A percentile compares a stretch with the other conserved stretches of the same genome.
These are phyloP conservation scores for Aspergillus caelatus DNA, from an alignment of 2,329 filamentous ascomycete genomes.

Conservation along the genomic window DNA sequence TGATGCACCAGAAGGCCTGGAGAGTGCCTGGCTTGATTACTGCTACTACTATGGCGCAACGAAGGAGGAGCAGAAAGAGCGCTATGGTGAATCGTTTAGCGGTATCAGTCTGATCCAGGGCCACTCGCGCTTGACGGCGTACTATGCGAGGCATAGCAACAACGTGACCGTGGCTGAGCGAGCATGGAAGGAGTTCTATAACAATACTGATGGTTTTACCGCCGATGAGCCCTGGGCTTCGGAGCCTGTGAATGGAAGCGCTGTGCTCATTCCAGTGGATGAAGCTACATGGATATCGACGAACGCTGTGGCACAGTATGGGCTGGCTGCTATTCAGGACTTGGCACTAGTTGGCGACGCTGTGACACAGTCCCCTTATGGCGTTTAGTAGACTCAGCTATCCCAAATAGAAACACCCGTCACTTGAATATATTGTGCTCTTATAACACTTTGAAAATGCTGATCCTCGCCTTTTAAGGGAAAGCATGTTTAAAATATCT, in stretches of 20 bases:
- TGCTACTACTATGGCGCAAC: constrained; percentile 60
- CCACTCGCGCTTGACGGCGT: constrained; percentile 62
- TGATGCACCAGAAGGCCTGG: constrained; percentile 53
- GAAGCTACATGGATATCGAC: constrained; percentile 62
- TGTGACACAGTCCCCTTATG: neutral
- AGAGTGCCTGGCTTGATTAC: constrained; percentile 62
- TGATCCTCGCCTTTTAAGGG: too few species aligned
- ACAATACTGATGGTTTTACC: constrained; percentile 21
- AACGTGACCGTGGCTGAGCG: constrained; percentile 54
- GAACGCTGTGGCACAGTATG: constrained; percentile 61
- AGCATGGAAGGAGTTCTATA: constrained; percentile 58
- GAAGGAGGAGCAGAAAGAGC: constrained; percentile 52
- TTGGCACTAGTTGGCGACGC: constrained; percentile 32
- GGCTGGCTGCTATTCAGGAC: constrained; percentile 60
- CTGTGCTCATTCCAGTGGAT: constrained; percentile 52
- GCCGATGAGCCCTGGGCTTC: constrained; percentile 16
- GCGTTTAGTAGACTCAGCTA: neutral
- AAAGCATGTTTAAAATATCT: too few species aligned
- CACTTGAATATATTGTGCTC: neutral
- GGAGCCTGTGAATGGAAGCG: constrained; percentile 43
- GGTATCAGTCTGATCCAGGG: constrained; percentile 55
- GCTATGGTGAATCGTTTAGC: constrained; percentile 57
- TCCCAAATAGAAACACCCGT: too few species aligned
- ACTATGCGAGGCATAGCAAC: constrained; percentile 47
- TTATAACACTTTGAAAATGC: neutral